Evolutionary conservation across 306 rosid genomes (phyloP).

Genomic region (Cicer arietinum): DNA sequence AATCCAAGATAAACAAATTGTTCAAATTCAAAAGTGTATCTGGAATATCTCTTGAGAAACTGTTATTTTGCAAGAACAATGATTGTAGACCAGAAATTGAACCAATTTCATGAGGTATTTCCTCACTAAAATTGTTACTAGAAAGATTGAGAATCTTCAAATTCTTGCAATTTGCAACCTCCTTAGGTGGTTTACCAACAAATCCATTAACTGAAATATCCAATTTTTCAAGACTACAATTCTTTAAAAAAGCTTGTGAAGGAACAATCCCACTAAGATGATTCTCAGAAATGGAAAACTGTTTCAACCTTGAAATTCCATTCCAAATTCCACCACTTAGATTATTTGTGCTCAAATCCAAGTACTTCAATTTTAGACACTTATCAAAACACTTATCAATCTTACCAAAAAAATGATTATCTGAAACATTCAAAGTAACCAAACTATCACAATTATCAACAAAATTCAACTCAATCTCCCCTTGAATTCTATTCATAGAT

Average conservation of each 20-base stretch:
- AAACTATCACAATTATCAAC: constrained; percentile 67
- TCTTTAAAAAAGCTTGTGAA: constrained; percentile 50
- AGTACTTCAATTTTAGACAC: constrained; percentile 62
- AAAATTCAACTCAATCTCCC: constrained; percentile 59
- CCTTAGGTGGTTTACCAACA: constrained; percentile 57
- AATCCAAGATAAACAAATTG: constrained; percentile 73
- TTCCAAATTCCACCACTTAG: constrained; percentile 64
- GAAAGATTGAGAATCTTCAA: constrained; percentile 57
- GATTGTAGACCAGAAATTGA: constrained; percentile 54
- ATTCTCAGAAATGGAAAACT: constrained; percentile 75
- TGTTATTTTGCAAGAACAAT: constrained; percentile 71
- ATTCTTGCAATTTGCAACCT: constrained; percentile 64
- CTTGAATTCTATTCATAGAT: constrained; percentile 64
- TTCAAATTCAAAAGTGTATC: constrained; percentile 61
- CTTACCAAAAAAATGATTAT: constrained; percentile 64
- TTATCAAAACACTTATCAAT: constrained; percentile 59
- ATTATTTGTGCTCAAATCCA: constrained; percentile 78
- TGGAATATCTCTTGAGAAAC: constrained; percentile 66
- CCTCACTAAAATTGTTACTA: constrained; percentile 63
- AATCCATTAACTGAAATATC: constrained; percentile 71
- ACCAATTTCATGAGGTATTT: constrained; percentile 69
- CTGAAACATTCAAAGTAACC: constrained; percentile 65
- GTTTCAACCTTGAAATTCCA: constrained; percentile 62
- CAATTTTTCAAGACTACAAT: constrained; percentile 60
- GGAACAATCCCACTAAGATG: constrained; percentile 54